These are phyloP conservation scores for Crithidia fasciculata DNA, from an alignment of 208 protist species.

Conservation along the genomic window DNA sequence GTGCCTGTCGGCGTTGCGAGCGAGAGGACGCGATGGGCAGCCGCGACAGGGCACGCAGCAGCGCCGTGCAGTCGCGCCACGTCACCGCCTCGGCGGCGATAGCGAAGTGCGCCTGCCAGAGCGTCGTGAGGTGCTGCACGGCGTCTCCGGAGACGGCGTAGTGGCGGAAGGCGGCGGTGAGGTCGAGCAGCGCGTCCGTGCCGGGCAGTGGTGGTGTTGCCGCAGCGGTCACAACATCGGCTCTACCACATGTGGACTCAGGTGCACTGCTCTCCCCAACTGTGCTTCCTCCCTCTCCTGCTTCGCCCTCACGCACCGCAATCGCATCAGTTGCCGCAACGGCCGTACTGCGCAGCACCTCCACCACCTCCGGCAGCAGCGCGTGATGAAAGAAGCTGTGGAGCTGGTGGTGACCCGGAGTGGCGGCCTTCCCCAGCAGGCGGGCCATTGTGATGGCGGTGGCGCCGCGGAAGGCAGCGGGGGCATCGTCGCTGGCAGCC, in stretches of 20 bases:
- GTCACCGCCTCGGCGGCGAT: not conserved
- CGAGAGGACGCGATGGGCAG: constrained; percentile 9
- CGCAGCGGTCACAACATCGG: not conserved
- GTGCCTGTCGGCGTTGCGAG: constrained; percentile 23
- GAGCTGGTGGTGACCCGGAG: constrained; percentile 70
- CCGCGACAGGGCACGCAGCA: constrained; percentile 24
- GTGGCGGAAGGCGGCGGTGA: constrained; percentile 49
- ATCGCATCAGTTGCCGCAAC: not conserved
- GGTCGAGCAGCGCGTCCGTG: constrained; percentile 37
- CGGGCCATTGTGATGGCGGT: constrained; percentile 53
- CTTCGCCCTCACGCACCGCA: not conserved
- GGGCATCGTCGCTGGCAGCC: not conserved
- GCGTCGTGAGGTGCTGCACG: constrained; percentile 49
- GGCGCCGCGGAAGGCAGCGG: constrained; percentile 27
- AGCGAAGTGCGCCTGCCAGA: constrained; percentile 51
- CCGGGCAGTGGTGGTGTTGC: not conserved
- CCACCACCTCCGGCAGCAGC: constrained; percentile 61
- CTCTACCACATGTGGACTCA: not conserved
- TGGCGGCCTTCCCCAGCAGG: constrained; percentile 53
- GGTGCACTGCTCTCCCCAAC: too few species aligned
- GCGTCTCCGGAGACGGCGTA: constrained; percentile 74
- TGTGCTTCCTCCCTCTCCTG: too few species aligned
- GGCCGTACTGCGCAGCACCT: constrained; percentile 27
- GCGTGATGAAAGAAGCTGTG: constrained; percentile 71
- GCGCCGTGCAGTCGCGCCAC: constrained; percentile 6